Evolutionary conservation across 2,329 filamentous ascomycete genomes (phyloP), one percentile per base, ranked within the genome.

Genomic region (Aspergillus sp.): DNA sequence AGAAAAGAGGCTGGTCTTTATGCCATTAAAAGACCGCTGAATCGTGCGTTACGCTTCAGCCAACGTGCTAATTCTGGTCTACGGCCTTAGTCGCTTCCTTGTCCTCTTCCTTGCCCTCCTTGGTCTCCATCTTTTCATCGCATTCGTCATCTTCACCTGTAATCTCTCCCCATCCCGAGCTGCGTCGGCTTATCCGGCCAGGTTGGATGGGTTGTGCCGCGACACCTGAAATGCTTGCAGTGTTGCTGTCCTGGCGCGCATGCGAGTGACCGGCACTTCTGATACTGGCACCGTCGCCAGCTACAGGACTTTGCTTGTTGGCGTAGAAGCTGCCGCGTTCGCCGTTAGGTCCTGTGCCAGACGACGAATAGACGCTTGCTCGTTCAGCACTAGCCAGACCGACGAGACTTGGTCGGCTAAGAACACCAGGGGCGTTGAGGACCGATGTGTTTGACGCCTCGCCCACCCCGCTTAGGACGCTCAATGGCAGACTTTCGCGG

Each of bases 261-360:
- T 96, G 93, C 0, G 90, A 89, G 3, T 90, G 72, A 1, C 89
- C 76, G 0, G 90, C 91, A 71, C 91, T 96, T 53, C 90, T 84
- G 30, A 96, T 79, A 68, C 91, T 96, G 9, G 87, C 86, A 1
- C 85, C 89, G 64, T 96, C 91, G 5, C 82, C 85, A 47, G 71
- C 69, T 18, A 69, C 73, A 60, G 66, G 45, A 47, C 53, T 63
- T 50, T 80, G 80, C 66, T 79, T 84, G 34, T 36, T 36, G 26
- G 89, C 85, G 68, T 96, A 93, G 61, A 89, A 84, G 74, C 90
- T 96, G 71, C 89, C 93, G 48, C 93, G 83, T 68, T 96, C 93
- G 57, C 88, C 89, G 6, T 84, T 83, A 47, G 57, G 86, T 1
- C 83, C 83, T 4, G 85, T 80, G 13, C 89, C 89, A 0, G 88